These are phyloP conservation scores for Geotrichum histeridarum DNA, from an alignment of 1,139 yeast genomes.

Conservation along the genomic window DNA sequence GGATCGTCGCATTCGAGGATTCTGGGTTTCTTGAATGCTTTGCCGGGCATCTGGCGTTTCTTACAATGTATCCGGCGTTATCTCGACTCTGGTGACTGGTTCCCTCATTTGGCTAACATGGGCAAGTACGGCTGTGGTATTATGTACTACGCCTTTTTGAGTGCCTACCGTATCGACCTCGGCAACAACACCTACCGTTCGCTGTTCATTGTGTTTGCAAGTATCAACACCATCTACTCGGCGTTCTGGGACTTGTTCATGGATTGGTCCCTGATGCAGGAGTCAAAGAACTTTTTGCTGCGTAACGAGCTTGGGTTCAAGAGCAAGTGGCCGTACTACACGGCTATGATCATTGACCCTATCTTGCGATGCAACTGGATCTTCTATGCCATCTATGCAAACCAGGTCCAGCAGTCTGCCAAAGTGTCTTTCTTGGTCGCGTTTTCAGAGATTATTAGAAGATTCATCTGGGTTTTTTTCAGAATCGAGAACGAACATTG, in stretches of 20 bases:
- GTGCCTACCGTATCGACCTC: slow-evolving; percentile 67
- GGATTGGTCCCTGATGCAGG: slow-evolving; percentile 94
- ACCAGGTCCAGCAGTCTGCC: slow-evolving; percentile 82
- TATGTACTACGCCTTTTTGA: slow-evolving; percentile 65
- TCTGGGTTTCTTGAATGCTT: slow-evolving; percentile 76
- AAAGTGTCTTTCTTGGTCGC: slow-evolving; percentile 83
- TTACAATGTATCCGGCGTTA: slow-evolving; percentile 88
- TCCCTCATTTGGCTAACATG: slow-evolving; percentile 95
- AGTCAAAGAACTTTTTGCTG: slow-evolving; percentile 56
- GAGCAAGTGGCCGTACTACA: slow-evolving; percentile 59
- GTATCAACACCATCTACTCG: slow-evolving; percentile 63
- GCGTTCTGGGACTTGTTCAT: slow-evolving; percentile 84
- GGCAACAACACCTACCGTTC: slow-evolving; percentile 44
- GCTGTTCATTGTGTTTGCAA: slow-evolving; percentile 67
- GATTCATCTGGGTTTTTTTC: slow-evolving; percentile 84
- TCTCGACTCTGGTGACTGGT: slow-evolving; percentile 89
- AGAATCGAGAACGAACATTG: slow-evolving; percentile 96
- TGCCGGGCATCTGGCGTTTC: slow-evolving; percentile 88
- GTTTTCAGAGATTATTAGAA: slow-evolving; percentile 68
- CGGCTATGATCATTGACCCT: slow-evolving; percentile 68
- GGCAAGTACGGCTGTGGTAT: slow-evolving; percentile 65
- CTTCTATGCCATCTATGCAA: slow-evolving; percentile 64
- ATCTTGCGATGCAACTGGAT: slow-evolving; percentile 85
- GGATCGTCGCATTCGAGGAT: slow-evolving; percentile 69
- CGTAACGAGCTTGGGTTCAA: slow-evolving; percentile 68